Evolutionary conservation across 2,329 filamentous ascomycete genomes (phyloP).

Genomic region (Fusarium sp.): DNA sequence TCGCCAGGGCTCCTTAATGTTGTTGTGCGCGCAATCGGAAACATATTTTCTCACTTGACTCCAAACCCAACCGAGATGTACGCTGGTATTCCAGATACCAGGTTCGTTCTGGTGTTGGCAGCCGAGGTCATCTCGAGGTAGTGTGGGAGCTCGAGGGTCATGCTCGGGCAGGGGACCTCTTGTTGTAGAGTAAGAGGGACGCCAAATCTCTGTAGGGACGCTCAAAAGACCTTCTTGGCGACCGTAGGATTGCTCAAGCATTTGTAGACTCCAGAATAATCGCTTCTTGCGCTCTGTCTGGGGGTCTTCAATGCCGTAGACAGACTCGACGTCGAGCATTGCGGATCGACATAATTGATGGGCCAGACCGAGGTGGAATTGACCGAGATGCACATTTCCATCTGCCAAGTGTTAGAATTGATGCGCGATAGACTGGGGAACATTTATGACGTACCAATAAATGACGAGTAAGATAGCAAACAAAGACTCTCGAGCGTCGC

Average conservation of each 20-base stretch:
- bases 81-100: constrained; percentile 62
- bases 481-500: constrained; percentile 63
- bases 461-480: constrained; percentile 60
- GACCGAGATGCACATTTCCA: constrained; percentile 60
- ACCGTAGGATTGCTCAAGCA: constrained; percentile 62
- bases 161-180: constrained; percentile 41
- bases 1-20: constrained; percentile 62
- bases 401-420: constrained; percentile 49
- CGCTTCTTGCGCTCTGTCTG: constrained; percentile 58
- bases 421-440: background rate
- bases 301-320: constrained; percentile 52
- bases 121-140: constrained; percentile 59
- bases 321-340: constrained; percentile 57
- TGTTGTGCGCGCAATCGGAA: constrained; percentile 59
- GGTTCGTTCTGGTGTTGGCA: constrained; percentile 53
- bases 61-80: constrained; percentile 64
- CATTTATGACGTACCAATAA: constrained; percentile 55
- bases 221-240: constrained; percentile 58
- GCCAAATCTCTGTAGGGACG: constrained; percentile 55
- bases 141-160: constrained; percentile 53
- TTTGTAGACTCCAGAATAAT: constrained; percentile 63
- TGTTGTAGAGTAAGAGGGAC: constrained; percentile 49
- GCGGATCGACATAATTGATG: constrained; percentile 63
- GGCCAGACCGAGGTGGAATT: constrained; percentile 62
- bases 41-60: constrained; percentile 59